Base-by-base conservation (phyloP, 495 filamentous ascomycete species). In the Lophiostoma macrostomum region DNA sequence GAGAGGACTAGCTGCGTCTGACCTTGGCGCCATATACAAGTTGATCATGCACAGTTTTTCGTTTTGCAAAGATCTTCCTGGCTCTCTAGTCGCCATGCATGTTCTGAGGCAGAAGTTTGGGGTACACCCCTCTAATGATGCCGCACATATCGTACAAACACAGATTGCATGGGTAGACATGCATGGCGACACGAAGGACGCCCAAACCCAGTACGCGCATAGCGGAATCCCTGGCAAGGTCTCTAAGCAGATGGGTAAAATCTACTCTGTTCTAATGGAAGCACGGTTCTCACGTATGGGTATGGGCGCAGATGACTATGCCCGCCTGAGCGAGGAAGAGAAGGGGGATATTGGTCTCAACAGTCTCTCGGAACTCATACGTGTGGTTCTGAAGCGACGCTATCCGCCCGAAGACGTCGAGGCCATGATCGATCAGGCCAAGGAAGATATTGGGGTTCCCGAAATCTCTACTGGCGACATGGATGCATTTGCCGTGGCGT, bases 11-110 rank as follows among this genome's bases (percentile, higher is more conserved):
- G 44, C 37, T 5, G 54, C 40, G 18, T 30, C 46, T 32, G 32
- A 53, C 19, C 40, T 47, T 13, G 34, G 56, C 8, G 60, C 56
- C 12, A 44, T 58, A n/a, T 28, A 12, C 10, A 32, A 20, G 18
- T 31, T 64, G 39, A 30, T 64, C 19, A 48, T 60, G 56, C 50
- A 60, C 32, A 60, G 50, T 25, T 64, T 64, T 42, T 48, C 51
- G 29, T 53, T 56, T 31, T 44, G 32, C 13, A 42, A 56, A 31
- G 60, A 64, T 39, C 40, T 64, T 23, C 24, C 50, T 0, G 60
- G 60, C 13, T 47, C 51, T 7, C 47, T 64, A 10, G 60, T 64
- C 19, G 60, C 60, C 2, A 5, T 64, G 18, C 51, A 60, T 25
- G 42, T 46, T 1, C 7, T 60, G 22, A 35, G 32, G 28, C 36